These are phyloP conservation scores for Hypoxylon perforatum DNA, from an alignment of 495 filamentous ascomycete genomes.

Conservation along the genomic window DNA sequence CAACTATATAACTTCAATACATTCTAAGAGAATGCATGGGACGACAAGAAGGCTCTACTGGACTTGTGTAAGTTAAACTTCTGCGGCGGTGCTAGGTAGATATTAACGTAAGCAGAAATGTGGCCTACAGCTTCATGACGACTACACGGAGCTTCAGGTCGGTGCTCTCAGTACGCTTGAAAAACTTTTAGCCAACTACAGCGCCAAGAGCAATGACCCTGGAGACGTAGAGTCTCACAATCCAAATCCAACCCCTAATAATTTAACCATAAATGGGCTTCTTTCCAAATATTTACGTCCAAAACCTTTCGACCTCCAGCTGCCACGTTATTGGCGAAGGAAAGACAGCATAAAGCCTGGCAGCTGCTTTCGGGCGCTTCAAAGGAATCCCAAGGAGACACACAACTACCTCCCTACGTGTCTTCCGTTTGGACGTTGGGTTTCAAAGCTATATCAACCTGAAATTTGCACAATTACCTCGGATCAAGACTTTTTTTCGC, in stretches of 20 bases:
- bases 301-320: conserved; percentile 1
- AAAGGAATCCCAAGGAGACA: background rate
- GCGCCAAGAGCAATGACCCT: background rate
- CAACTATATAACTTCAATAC: background rate
- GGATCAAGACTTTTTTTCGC: conserved; percentile 18
- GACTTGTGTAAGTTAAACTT: conserved; percentile 7
- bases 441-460: conserved; percentile 16
- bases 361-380: background rate
- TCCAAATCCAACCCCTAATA: background rate
- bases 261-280: background rate
- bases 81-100: background rate
- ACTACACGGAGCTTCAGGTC: conserved; percentile 18
- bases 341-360: conserved; percentile 6
- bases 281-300: background rate
- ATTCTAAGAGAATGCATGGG: background rate
- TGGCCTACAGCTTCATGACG: conserved; percentile 13
- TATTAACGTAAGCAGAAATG: conserved; percentile 1
- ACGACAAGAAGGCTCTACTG: conserved; percentile 2
- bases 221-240: conserved; percentile 6
- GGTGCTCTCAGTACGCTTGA: conserved; percentile 11
- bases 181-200: conserved; percentile 2
- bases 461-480: conserved; percentile 15
- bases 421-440: conserved; percentile 23
- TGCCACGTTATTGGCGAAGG: conserved; percentile 5
- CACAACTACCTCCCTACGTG: conserved; percentile 17